These are phyloP conservation scores for Lactarius tabidus DNA, from an alignment of 768 basidiomycete genomes.

Conservation along the genomic window DNA sequence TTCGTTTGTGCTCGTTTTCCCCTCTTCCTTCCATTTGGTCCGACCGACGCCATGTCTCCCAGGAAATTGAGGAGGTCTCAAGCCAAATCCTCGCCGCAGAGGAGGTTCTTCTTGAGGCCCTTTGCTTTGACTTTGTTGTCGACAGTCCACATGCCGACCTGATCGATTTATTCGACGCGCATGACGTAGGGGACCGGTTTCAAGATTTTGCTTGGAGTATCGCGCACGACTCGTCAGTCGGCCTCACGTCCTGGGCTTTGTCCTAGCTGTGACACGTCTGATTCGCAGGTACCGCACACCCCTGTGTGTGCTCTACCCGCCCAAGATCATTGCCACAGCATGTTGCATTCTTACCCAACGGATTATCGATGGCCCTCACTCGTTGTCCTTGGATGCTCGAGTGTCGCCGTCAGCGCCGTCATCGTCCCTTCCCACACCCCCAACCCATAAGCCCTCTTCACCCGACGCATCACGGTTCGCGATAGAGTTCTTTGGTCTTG, in stretches of 20 bases:
- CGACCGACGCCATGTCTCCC: not conserved
- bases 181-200: slow-evolving; percentile 43
- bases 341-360: slow-evolving; percentile 76
- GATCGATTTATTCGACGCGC: slow-evolving; percentile 63
- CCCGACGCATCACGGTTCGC: slow-evolving; percentile 67
- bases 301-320: slow-evolving; percentile 64
- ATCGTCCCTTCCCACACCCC: slow-evolving; percentile 75
- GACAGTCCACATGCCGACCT: slow-evolving; percentile 73
- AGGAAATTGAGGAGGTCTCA: slow-evolving; percentile 78
- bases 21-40: slow-evolving; percentile 1
- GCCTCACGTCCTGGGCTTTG: slow-evolving; percentile 1
- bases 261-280: slow-evolving; percentile 8
- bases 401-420: slow-evolving; percentile 68
- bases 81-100: slow-evolving; percentile 67
- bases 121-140: slow-evolving; percentile 83
- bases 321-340: slow-evolving; percentile 69
- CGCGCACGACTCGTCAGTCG: slow-evolving; percentile 78
- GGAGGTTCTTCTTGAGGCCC: slow-evolving; percentile 72
- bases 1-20: slow-evolving; percentile 32
- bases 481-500: slow-evolving; percentile 62
- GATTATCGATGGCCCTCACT: slow-evolving; percentile 66
- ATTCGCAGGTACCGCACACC: slow-evolving; percentile 68
- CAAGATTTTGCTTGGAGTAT: slow-evolving; percentile 84
- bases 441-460: slow-evolving; percentile 68
- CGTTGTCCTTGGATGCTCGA: slow-evolving; percentile 68